These are phyloP conservation scores for Rhodotorula sp. DNA, from an alignment of 1,284 basidiomycete species.

Conservation along the genomic window DNA sequence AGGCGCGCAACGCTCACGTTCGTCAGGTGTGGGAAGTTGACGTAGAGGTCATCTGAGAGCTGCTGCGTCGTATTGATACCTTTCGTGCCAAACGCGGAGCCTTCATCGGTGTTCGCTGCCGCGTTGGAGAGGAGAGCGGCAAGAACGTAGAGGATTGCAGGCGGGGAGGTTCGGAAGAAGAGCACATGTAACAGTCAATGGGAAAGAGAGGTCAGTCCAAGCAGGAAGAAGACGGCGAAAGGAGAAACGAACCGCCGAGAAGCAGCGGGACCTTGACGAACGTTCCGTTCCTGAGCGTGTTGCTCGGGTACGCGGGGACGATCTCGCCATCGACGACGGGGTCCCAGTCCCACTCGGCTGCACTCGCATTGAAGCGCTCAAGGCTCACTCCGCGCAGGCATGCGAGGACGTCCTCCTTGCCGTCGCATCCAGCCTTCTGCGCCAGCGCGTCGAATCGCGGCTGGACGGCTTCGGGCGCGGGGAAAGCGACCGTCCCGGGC, in stretches of 20 bases:
- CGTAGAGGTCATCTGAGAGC: neutral
- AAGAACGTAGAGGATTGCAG: neutral
- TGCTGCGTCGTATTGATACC: conserved; percentile 16
- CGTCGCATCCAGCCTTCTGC: conserved; percentile 27
- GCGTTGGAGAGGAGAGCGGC: too few species aligned
- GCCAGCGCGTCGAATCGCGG: conserved; percentile 48
- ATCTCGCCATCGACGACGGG: conserved; percentile 49
- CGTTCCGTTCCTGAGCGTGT: conserved; percentile 43
- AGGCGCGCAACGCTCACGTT: conserved; percentile 5
- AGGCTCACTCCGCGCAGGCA: conserved; percentile 49
- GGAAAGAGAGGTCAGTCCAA: too few species aligned
- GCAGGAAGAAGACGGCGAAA: too few species aligned
- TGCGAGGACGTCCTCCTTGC: conserved; percentile 34
- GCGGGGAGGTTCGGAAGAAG: too few species aligned
- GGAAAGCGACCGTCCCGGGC: conserved; percentile 18
- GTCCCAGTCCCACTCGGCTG: conserved; percentile 32
- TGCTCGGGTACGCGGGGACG: conserved; percentile 48
- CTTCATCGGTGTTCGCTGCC: conserved; percentile 41
- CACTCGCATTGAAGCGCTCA: conserved; percentile 36
- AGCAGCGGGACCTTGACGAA: conserved; percentile 50
- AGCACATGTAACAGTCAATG: too few species aligned
- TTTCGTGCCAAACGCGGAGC: conserved; percentile 30
- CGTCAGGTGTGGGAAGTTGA: conserved; percentile 4
- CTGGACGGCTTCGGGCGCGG: neutral
- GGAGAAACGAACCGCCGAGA: conserved; percentile 43